Evolutionary conservation across 139 green algal genomes (phyloP), one percentile per base, ranked within the genome.

Genomic region (Pedinophyceae sp.): DNA sequence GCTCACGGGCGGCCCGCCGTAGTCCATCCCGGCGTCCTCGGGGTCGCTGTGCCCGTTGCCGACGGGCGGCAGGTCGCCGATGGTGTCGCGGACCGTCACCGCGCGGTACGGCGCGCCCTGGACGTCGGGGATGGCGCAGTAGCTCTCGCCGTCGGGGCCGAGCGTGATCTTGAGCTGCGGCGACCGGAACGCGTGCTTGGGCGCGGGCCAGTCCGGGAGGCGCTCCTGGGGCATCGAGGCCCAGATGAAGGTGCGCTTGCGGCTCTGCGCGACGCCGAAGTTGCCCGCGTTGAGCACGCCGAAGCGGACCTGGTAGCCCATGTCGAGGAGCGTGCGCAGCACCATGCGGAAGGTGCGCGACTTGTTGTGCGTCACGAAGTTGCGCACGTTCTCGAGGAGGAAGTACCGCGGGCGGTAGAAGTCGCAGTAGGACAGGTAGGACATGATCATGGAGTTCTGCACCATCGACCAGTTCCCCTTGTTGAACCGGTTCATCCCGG

Each of bases 401-500:
- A 93, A 96, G 70, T 86, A 96, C 51, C 80, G 72, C 2, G 87
- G 86, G 15, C 88, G 73, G 72, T 95, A 92, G 59, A 93, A 91
- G 71, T 96, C 88, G 30, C 69, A 72, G 63, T 80, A 97, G 15
- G 74, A 89, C 23, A 95, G 69, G 67, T 86, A 97, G 5, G 80
- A 67, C 79, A 97, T 93, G 15, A 93, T 85, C 88, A 96, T 96
- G 56, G 66, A 78, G 80, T 95, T 95, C 73, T 95, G 88, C 57
- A 96, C 81, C 68, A 89, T 84, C 48, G 66, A 84, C 88, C 88
- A 96, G 65, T 86, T 85, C 66, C 88, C 73, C 75, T 92, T 87
- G 78, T 97, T 97, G 78, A 97, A 97, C 29, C 88, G 76, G 68
- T 97, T 97, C 88, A 97, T 97, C 60, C 88, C 88, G 16, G 74